Base-by-base conservation (phyloP, 1,284 basidiomycete species). In the Irpex sp. region DNA sequence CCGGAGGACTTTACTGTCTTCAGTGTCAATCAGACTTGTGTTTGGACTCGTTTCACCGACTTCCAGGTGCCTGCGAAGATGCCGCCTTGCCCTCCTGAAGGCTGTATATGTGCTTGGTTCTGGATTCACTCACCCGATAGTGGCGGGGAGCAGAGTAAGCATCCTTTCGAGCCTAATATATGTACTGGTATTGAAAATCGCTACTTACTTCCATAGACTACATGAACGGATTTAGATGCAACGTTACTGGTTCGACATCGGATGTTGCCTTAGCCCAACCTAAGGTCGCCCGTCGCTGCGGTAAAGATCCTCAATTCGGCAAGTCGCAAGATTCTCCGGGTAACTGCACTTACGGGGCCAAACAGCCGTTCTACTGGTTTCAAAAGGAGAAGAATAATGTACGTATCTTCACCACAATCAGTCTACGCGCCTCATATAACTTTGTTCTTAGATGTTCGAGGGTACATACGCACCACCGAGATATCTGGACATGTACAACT, bases 141-240 rank as follows among this genome's bases (percentile, higher is more conserved):
- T 50, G 81, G 82, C 11, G 69, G 76, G 17, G 78, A 80, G 68
- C 79, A 83, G 65, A 82, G 81, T 81, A 54, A 37, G 78, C 31
- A 1, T 1, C 31, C n/a, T 33, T 33, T 33, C 31, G 6, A 1
- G 31, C 31, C 31, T 33, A 6, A 33, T 33, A 1, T 33, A 33
- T 33, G 31, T 33, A 33, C 31, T 33, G 31, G 31, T 33, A 33
- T 33, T 6, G 5, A 33, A 33, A 33, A 33, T 33, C 31, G 31
- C 31, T 33, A 33, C 0, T 33, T 39, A 5, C 36, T 26, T 17
- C 9, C 1, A 47, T 55, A 85, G 84, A 84, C 70, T 92, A 90
- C 76, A 91, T 92, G 87, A 89, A 84, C 63, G 86, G 86, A n/a
- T 92, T 92, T 79, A 83, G 83, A 66, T 92, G 90, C 76, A 83